Base-by-base conservation (phyloP, 306 rosid species). In the Amphicarpaea edgeworthii region DNA sequence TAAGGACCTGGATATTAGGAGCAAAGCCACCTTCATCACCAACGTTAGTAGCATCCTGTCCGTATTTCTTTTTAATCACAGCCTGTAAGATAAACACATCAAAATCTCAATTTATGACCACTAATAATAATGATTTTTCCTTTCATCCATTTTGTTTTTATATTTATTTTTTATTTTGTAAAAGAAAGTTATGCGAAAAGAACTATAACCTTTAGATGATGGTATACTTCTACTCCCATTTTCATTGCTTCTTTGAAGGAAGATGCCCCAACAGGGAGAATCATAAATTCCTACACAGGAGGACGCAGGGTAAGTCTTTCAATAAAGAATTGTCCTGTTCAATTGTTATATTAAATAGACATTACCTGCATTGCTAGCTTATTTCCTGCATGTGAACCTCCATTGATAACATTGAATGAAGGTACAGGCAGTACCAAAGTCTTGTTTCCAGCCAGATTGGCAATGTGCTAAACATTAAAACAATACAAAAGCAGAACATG, bases 1-100 rank as follows among this genome's bases (percentile, higher is more conserved):
- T 8, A 74, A 75, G 51, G 16, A 94, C 99, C 97, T 95, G 99
- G 63, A 96, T 96, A 59, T 96, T 96, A 77, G 99, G 99, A 47
- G 99, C 99, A 84, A 96, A 96, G 70, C 99, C 99, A 82, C 99
- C 99, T 89, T 96, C 99, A 60, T 96, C 99, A 66, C 99, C 99
- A 41, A 96, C 99, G 72, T 96, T 96, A 6, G 95, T 87, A 58
- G 98, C 98, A 84, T 94, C 98, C 78, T 94, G 98, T 16, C 98
- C 98, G 46, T 94, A 94, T 72, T 96, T 96, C 96, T 96, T 96
- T 81, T 96, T 96, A 77, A 96, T 96, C 60, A 92, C 99, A 74
- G 93, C 38, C 99, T 96, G 87, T 51, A 78, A 66, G 53, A 76
- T 23, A 47, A 46, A 54, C 23, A 23, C 37, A 42, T 32, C 16